phyloP scores from a whole-genome alignment of 495 filamentous ascomycete genomes.

The Penicillium bovifimosum region DNA sequence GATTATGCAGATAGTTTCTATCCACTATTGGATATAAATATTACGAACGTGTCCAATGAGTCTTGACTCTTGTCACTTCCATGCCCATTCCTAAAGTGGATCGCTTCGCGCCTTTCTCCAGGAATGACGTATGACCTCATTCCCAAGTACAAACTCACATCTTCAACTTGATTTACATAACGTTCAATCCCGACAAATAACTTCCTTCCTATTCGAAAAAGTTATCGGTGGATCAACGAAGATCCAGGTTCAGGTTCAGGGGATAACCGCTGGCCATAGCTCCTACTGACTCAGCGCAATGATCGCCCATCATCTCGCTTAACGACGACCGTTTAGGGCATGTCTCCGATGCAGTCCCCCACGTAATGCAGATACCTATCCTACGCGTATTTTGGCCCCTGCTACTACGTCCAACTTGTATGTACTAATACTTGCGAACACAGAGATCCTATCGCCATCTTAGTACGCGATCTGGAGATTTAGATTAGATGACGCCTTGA shows the following conservation, averaged over 20 bases:
- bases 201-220: constrained; percentile 26
- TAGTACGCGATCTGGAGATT: constrained; percentile 1
- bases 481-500: neutral
- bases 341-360: constrained; percentile 16
- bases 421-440: neutral
- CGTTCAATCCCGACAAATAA: neutral
- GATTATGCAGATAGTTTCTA: neutral
- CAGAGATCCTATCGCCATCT: neutral
- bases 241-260: constrained; percentile 11
- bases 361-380: neutral
- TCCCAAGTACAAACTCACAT: too few relatives aligned
- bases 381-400: constrained; percentile 2
- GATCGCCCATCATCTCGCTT: constrained; percentile 11
- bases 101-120: neutral
- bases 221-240: constrained; percentile 17
- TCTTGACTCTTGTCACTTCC: neutral
- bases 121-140: neutral
- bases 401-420: neutral
- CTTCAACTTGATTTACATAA: neutral
- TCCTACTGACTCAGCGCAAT: constrained; percentile 10
- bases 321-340: constrained; percentile 16
- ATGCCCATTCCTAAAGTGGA: neutral
- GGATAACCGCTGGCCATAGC: constrained; percentile 31
- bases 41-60: neutral
- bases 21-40: neutral